Evolutionary conservation across 1,284 basidiomycete genomes (phyloP).

Genomic region (Phylloboletellus chloephorus): DNA sequence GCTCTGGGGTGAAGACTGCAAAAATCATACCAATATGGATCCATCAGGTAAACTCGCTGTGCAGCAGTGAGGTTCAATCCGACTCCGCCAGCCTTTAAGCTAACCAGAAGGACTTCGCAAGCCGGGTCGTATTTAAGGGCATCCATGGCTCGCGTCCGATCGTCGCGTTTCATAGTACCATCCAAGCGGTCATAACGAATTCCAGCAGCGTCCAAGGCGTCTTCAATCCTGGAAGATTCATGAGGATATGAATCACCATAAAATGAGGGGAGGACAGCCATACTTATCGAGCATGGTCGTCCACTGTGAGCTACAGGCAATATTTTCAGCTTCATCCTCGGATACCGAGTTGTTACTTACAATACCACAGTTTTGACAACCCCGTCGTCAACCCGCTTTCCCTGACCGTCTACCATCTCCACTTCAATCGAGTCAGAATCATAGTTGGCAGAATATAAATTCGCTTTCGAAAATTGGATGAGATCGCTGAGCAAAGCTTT

Average conservation of each 20-base stretch:
- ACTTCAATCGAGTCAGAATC: slow-evolving; percentile 66
- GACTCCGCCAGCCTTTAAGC: slow-evolving; percentile 94
- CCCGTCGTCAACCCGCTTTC: slow-evolving; percentile 63
- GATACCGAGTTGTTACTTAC: slow-evolving; percentile 42
- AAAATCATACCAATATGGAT: slow-evolving; percentile 80
- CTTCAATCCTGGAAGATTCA: slow-evolving; percentile 61
- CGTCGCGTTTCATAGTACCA: slow-evolving; percentile 95
- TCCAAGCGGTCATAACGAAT: slow-evolving; percentile 90
- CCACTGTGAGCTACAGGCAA: slow-evolving; percentile 77
- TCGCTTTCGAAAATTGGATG: slow-evolving; percentile 67
- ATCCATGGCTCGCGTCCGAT: slow-evolving; percentile 86
- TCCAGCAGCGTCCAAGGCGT: slow-evolving; percentile 74
- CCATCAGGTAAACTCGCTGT: slow-evolving; percentile 88
- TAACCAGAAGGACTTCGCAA: slow-evolving; percentile 91
- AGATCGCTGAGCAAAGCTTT: slow-evolving; percentile 73
- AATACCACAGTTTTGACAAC: slow-evolving; percentile 87
- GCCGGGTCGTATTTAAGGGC: slow-evolving; percentile 78
- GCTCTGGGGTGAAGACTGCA: neutral
- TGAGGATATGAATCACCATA: slow-evolving; percentile 12
- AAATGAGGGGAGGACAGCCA: slow-evolving; percentile 19
- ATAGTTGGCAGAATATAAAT: slow-evolving; percentile 83
- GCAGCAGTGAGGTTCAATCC: slow-evolving; percentile 93
- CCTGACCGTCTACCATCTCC: slow-evolving; percentile 69
- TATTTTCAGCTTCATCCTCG: slow-evolving; percentile 17
- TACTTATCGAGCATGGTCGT: slow-evolving; percentile 93